These are phyloP conservation scores for Paratinospora sagittata DNA, from an alignment of 164 flowering plant genomes.

Conservation along the genomic window DNA sequence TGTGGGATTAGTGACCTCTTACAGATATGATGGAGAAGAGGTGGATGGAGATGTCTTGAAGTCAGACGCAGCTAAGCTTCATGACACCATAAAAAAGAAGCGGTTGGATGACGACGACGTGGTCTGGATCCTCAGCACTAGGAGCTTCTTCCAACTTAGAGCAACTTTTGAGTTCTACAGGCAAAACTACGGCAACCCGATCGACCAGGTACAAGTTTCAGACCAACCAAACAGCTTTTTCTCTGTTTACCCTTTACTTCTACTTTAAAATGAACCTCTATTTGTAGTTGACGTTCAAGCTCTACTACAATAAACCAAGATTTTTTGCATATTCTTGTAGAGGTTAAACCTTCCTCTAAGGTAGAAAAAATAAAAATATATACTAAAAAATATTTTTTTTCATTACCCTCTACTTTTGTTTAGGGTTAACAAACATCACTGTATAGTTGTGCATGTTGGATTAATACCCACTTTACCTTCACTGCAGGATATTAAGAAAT, in stretches of 20 bases:
- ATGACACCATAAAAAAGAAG: constrained; percentile 43
- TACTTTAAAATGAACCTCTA: too few species aligned
- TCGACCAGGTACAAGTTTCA: constrained; percentile 43
- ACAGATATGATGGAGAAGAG: constrained; percentile 51
- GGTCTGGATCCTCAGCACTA: constrained; percentile 49
- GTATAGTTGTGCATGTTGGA: too few species aligned
- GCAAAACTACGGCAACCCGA: constrained; percentile 37
- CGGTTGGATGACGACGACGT: constrained; percentile 43
- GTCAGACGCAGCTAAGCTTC: constrained; percentile 45
- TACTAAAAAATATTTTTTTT: too few species aligned
- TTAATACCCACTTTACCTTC: background rate
- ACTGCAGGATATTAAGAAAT: constrained; percentile 43
- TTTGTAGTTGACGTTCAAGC: too few species aligned
- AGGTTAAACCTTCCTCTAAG: too few species aligned
- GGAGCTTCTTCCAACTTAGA: constrained; percentile 59
- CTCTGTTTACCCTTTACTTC: too few species aligned
- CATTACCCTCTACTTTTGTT: too few species aligned
- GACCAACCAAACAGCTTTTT: background rate
- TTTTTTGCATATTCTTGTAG: too few species aligned
- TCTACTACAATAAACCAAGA: too few species aligned
- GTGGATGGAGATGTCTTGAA: constrained; percentile 41
- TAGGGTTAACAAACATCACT: too few species aligned
- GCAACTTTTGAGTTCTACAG: constrained; percentile 53
- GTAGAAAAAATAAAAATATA: too few species aligned
- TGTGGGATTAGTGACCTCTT: constrained; percentile 58